Conservation (phyloP, 257 asterid species). For the Anisodus acutangulus region DNA sequence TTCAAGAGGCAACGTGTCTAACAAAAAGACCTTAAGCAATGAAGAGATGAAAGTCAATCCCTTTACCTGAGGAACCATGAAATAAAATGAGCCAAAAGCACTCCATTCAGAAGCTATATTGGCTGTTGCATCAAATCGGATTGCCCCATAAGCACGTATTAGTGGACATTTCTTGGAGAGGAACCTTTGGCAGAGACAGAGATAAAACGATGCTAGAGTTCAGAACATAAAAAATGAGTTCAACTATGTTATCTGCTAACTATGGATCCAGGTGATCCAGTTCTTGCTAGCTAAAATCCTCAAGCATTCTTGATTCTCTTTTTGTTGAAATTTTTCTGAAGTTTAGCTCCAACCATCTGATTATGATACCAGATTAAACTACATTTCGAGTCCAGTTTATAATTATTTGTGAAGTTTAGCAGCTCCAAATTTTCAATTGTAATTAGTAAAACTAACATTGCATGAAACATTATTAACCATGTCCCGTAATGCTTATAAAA, state of each 20-base stretch:
- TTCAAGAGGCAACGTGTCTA: slow-evolving; percentile 8
- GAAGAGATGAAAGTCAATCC: neutral
- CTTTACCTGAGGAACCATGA: slow-evolving; percentile 90
- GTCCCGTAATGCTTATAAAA: neutral
- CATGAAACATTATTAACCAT: neutral
- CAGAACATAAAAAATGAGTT: slow-evolving; percentile 13
- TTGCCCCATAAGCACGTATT: slow-evolving; percentile 94
- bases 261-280: neutral
- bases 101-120: slow-evolving; percentile 75
- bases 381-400: slow-evolving; percentile 22
- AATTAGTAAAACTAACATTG: neutral
- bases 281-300: neutral
- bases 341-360: neutral
- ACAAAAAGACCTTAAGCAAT: neutral
- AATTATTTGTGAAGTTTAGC: neutral
- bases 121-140: slow-evolving; percentile 78
- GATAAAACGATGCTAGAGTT: slow-evolving; percentile 30
- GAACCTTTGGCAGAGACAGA: slow-evolving; percentile 52
- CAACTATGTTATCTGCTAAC: neutral
- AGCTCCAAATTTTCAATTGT: neutral
- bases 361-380: neutral
- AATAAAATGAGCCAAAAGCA: slow-evolving; percentile 89
- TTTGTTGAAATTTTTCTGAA: slow-evolving; percentile 14
- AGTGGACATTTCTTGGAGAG: slow-evolving; percentile 80
- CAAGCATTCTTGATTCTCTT: neutral